Base-by-base conservation (phyloP, 495 filamentous ascomycete species). In the Halenospora varia region DNA sequence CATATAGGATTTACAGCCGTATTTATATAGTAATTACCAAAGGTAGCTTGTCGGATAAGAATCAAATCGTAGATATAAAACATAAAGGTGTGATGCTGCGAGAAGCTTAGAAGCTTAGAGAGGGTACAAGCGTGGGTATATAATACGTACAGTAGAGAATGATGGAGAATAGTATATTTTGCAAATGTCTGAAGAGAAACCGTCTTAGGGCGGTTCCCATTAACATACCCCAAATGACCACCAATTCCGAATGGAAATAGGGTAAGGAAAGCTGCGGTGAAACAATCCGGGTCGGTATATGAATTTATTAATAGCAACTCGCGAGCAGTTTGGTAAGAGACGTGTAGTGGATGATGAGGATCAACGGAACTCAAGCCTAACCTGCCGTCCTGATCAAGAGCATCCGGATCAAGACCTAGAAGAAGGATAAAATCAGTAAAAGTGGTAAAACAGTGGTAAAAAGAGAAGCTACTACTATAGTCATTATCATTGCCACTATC, bases 111-210 rank as follows among this genome's bases (percentile, higher is more conserved):
- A 40, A 40, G 35, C 9, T 8, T 40, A 40, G 35, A 40, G 35
- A 40, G 35, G 35, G 35, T 40, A 40, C 35, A 40, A 40, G 35
- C 35, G 35, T 40, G 35, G 35, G 35, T 9, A 40, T 40, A 40
- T 40, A 51, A 51, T 23, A 48, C 55, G 15, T 51, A 58, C 35
- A 58, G 55, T 51, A 58, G 29, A 18, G 55, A 58, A 51, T 58
- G 35, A 48, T 58, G 55, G 35, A 58, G 48, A 26, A 58, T 51
- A 42, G 39, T 24, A 45, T 45, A 55, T 55, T 19, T 55, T 23
- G 53, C 53, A 55, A 55, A 48, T 4, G 42, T 20, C 41, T 55
- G 10, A 29, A 48, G 41, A 41, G 53, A 55, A 19, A 55, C 41
- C 10, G 20, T 10, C 42, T 46, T 19, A 4, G 20, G 35, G 17